Conservation (phyloP, 2,329 filamentous ascomycete species). For the Alternaria solani region DNA sequence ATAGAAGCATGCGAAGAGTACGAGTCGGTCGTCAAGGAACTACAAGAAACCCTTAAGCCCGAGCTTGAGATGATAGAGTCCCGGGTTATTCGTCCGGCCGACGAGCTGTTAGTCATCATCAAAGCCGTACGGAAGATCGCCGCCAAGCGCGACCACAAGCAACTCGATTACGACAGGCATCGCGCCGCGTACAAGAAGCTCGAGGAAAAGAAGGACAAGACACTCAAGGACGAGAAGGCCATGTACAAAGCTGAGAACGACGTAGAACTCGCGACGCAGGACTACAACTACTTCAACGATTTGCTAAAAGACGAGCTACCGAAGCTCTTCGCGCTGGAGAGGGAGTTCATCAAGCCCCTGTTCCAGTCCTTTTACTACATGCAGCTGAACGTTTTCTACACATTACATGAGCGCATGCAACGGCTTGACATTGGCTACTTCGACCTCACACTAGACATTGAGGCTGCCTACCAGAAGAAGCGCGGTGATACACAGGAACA, state of each 20-base stretch:
- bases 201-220: slow-evolving; percentile 97
- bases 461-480: slow-evolving; percentile 89
- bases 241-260: slow-evolving; percentile 95
- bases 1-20: slow-evolving; percentile 97
- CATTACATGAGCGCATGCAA: slow-evolving; percentile 97
- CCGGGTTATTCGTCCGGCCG: slow-evolving; percentile 88
- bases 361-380: slow-evolving; percentile 99
- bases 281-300: slow-evolving; percentile 98
- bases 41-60: slow-evolving; percentile 86
- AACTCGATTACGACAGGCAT: slow-evolving; percentile 93
- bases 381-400: slow-evolving; percentile 99
- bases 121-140: slow-evolving; percentile 92
- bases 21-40: slow-evolving; percentile 85
- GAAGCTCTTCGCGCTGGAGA: slow-evolving; percentile 86
- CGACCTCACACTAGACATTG: slow-evolving; percentile 86
- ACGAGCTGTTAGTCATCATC: slow-evolving; percentile 92
- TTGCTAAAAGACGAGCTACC: slow-evolving; percentile 95
- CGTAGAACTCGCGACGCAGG: slow-evolving; percentile 88
- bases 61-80: slow-evolving; percentile 98
- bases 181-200: slow-evolving; percentile 86
- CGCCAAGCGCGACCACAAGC: slow-evolving; percentile 93
- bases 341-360: slow-evolving; percentile 93
- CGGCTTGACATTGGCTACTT: slow-evolving; percentile 97
- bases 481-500: slow-evolving; percentile 86
- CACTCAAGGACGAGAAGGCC: slow-evolving; percentile 95